Percentiles rank a stretch among this genome's conserved stretches.
Evolutionary conservation across 2,329 filamentous ascomycete species (phyloP).

Genomic region (Trichophaea hybrida): DNA sequence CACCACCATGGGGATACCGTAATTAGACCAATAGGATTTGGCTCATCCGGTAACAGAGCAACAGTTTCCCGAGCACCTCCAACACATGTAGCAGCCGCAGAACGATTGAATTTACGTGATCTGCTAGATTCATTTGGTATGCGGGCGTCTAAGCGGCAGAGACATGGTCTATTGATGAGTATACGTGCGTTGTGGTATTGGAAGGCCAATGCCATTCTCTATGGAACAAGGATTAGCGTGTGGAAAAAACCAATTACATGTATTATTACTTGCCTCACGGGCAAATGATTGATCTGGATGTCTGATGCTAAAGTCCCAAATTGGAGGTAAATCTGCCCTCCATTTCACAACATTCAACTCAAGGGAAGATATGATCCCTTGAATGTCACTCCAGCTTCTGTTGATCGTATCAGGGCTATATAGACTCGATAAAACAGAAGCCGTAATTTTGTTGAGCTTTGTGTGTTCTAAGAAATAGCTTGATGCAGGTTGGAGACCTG

Average conservation of each 20-base stretch:
- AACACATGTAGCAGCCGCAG: constrained; percentile 25
- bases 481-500: constrained; percentile 4
- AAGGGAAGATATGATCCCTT: constrained; percentile 22
- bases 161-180: constrained; percentile 26
- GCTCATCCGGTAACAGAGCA: constrained; percentile 23
- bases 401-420: constrained; percentile 25
- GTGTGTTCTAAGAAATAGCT: constrained; percentile 26
- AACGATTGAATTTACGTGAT: constrained; percentile 25
- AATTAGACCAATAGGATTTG: constrained; percentile 23
- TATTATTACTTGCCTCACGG: constrained; percentile 14
- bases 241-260: not conserved
- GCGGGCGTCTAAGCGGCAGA: constrained; percentile 24
- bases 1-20: constrained; percentile 26
- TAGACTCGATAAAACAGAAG: constrained; percentile 22
- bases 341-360: constrained; percentile 21
- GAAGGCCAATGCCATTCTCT: constrained; percentile 22
- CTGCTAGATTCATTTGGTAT: constrained; percentile 24
- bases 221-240: not conserved
- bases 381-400: constrained; percentile 25
- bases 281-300: constrained; percentile 11
- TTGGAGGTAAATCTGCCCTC: constrained; percentile 16
- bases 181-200: constrained; percentile 26
- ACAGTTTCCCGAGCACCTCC: constrained; percentile 26
- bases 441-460: constrained; percentile 24
- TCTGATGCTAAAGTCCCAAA: constrained; percentile 14